These are phyloP conservation scores for Ehretia macrophylla DNA, from an alignment of 257 asterid species.

Conservation along the genomic window DNA sequence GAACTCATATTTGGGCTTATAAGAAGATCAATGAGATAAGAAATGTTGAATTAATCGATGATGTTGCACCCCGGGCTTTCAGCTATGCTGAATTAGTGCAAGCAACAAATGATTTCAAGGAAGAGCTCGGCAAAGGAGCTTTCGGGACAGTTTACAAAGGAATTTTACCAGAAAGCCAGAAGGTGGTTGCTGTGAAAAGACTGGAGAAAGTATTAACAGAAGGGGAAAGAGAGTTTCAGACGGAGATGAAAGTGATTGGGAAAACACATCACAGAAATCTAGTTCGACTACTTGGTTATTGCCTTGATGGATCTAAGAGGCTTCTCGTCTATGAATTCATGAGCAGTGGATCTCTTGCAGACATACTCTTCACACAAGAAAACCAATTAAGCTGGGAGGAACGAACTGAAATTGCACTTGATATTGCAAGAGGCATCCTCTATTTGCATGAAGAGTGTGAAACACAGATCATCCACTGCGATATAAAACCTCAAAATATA, in stretches of 20 bases:
- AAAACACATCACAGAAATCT: constrained; percentile 52
- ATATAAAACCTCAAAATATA: constrained; percentile 60
- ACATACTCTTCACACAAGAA: constrained; percentile 21
- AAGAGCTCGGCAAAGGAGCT: constrained; percentile 46
- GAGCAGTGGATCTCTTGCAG: constrained; percentile 51
- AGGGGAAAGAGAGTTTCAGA: constrained; percentile 48
- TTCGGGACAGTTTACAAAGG: constrained; percentile 51
- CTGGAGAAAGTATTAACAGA: constrained; percentile 29
- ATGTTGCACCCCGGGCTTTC: constrained; percentile 27
- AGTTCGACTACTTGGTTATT: constrained; percentile 48
- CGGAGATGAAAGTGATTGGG: constrained; percentile 44
- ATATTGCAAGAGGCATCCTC: constrained; percentile 45
- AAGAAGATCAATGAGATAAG: background rate
- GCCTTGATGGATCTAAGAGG: constrained; percentile 37
- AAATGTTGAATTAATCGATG: constrained; percentile 17
- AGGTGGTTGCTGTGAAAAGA: constrained; percentile 41
- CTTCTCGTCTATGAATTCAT: constrained; percentile 49
- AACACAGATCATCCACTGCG: constrained; percentile 54
- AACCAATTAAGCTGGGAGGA: constrained; percentile 32
- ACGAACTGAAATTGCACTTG: constrained; percentile 29
- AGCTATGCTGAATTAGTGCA: constrained; percentile 22
- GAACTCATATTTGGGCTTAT: background rate
- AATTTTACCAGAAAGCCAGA: constrained; percentile 10
- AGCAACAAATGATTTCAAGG: constrained; percentile 39
- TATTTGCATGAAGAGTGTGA: constrained; percentile 61